These are phyloP conservation scores for Termitomyces sp. DNA, from an alignment of 768 basidiomycete species.

Conservation along the genomic window DNA sequence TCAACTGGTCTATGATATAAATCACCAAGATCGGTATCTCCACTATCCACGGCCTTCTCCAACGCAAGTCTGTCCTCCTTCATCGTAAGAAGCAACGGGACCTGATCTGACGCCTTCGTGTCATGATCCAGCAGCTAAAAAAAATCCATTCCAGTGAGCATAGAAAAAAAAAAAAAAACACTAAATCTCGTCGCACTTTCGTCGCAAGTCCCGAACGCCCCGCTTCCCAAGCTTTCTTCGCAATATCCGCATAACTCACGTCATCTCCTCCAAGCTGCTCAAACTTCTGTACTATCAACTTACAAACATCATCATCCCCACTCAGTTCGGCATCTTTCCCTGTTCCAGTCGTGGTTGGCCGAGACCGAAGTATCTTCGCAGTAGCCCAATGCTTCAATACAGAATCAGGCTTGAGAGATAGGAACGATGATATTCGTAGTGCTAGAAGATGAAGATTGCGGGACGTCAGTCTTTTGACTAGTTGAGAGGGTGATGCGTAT, in stretches of 20 bases:
- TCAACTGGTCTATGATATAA: constrained; percentile 13
- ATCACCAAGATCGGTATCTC: constrained; percentile 88
- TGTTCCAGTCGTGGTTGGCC: constrained; percentile 47
- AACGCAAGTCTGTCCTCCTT: constrained; percentile 89
- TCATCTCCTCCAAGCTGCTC: constrained; percentile 69
- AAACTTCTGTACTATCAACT: constrained; percentile 86
- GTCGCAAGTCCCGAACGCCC: constrained; percentile 16
- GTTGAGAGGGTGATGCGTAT: constrained; percentile 71
- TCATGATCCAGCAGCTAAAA: not conserved
- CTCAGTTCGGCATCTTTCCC: constrained; percentile 49
- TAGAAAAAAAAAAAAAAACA: not conserved
- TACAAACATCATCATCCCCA: constrained; percentile 76
- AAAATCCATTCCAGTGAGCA: not conserved
- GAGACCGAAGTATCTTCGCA: constrained; percentile 79
- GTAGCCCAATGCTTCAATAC: constrained; percentile 96
- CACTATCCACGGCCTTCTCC: constrained; percentile 87
- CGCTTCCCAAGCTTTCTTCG: constrained; percentile 75
- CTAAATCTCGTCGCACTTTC: not conserved
- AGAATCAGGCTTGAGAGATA: constrained; percentile 76
- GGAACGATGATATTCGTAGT: constrained; percentile 80
- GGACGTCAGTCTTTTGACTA: constrained; percentile 78
- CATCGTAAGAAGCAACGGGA: constrained; percentile 90
- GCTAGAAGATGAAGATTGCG: constrained; percentile 90
- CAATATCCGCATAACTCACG: constrained; percentile 94
- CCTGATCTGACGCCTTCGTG: constrained; percentile 22